phyloP scores from a whole-genome alignment of 108 stramenopile genomes.

The Nannochloropsis salina region DNA sequence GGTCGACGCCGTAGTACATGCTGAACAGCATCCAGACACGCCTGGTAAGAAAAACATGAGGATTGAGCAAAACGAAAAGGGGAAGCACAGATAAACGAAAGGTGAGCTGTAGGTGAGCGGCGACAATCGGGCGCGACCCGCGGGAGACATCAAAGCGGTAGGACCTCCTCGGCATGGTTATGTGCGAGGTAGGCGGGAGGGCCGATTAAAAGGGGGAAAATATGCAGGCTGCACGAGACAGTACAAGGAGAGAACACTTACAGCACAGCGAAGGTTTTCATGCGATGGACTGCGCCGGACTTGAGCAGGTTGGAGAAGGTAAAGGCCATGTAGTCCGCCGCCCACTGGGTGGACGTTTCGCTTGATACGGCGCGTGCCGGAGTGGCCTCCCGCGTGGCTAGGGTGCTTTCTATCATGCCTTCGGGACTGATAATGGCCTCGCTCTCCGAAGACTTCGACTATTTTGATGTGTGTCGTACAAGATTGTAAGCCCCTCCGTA shows the following conservation, averaged over 20 bases:
- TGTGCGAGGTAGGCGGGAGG: not conserved
- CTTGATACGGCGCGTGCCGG: not conserved
- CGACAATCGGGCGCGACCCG: not conserved
- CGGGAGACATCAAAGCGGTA: not conserved
- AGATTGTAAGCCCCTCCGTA: no score
- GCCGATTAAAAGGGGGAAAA: not conserved
- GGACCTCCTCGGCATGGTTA: not conserved
- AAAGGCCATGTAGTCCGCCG: not conserved
- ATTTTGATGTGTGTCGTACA: no score
- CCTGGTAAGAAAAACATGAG: not conserved
- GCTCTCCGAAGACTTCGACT: no score
- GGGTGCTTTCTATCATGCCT: no score
- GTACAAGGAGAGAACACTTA: not conserved
- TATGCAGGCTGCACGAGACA: not conserved
- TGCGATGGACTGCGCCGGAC: not conserved
- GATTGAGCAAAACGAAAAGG: not conserved
- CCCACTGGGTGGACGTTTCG: not conserved
- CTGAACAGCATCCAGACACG: not conserved
- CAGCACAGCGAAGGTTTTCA: conserved; percentile 11
- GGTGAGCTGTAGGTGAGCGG: not conserved
- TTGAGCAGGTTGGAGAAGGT: conserved; percentile 3
- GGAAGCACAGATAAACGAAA: not conserved
- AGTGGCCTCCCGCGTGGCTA: not conserved
- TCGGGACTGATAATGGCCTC: no score
- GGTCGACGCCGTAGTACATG: not conserved